Evolutionary conservation across 2,329 filamentous ascomycete genomes (phyloP), one percentile per base, ranked within the genome.

Genomic region (Epichloe brachyelytri): DNA sequence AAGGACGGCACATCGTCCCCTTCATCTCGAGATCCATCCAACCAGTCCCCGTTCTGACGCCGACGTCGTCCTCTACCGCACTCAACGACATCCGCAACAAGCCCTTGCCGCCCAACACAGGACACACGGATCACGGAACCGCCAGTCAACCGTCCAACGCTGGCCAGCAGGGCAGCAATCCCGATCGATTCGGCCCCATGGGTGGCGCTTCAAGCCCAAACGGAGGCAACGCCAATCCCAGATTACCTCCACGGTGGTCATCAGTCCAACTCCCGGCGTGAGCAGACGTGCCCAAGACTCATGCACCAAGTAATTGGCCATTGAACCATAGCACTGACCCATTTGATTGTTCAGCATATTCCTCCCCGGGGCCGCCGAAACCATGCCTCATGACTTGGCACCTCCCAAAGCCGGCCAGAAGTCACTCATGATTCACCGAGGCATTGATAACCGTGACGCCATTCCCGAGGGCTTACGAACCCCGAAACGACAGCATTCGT

Each of bases 341-440:
- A 6, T 50, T n/a, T 37, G 14, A 5, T 46, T 11, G 17, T 43
- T 20, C 51, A 69, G 89, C 93, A 98, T 71, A 75, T 93, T 43
- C 90, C 93, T 48, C 89, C 89, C 93, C 93, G 46, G 93, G 58
- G 85, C 90, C 52, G 86, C 90, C 57, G 93, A 98, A 72, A 96
- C 91, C 5, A 97, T 98, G 91, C 93, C 93, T 49, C 88, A 94
- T 63, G 93, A 98, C 65, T 82, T 98, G 53, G 88, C 89, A 33
- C 93, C 93, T 50, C 93, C 93, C 17, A 95, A 96, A 70, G 84
- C 87, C 43, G 88, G 88, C 50, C 80, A 86, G 63, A 97, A 97
- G 74, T 93, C 88, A 19, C 73, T 88, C 60, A 81, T 94, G 61
- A 79, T 96, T 55, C 89, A 96, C 65, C 85, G 91, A 53, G 65